phyloP scores from a whole-genome alignment of 495 filamentous ascomycete genomes.

The Penicillium waksmanii region DNA sequence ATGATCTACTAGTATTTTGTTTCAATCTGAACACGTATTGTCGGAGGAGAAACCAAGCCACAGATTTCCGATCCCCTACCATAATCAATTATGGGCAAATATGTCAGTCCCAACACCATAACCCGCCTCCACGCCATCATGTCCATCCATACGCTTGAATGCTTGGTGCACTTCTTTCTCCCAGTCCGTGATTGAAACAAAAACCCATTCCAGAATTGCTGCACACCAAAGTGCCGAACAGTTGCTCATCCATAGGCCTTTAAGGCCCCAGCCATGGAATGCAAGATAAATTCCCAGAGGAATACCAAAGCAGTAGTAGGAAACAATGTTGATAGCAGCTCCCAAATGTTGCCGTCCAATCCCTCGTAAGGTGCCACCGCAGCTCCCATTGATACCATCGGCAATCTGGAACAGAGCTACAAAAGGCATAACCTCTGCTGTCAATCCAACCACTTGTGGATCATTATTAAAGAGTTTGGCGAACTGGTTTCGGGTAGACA shows the following conservation, averaged over 20 bases:
- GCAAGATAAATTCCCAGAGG: constrained; percentile 86
- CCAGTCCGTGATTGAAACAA: constrained; percentile 81
- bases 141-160: constrained; percentile 71
- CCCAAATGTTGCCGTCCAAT: constrained; percentile 91
- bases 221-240: constrained; percentile 89
- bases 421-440: constrained; percentile 81
- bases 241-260: constrained; percentile 85
- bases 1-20: no score
- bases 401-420: constrained; percentile 96
- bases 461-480: constrained; percentile 87
- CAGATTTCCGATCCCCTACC: background rate
- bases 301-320: constrained; percentile 85
- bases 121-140: background rate
- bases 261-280: constrained; percentile 86
- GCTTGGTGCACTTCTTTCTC: constrained; percentile 75
- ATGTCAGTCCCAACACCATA: background rate
- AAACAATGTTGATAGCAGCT: constrained; percentile 84
- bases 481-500: constrained; percentile 75
- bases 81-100: background rate
- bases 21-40: no score
- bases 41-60: no score
- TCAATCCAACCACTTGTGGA: constrained; percentile 69
- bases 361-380: constrained; percentile 79
- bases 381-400: constrained; percentile 84
- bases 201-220: constrained; percentile 76